Evolutionary conservation across 768 basidiomycete species (phyloP).

Genomic region (Amanita pseudoporphyria): DNA sequence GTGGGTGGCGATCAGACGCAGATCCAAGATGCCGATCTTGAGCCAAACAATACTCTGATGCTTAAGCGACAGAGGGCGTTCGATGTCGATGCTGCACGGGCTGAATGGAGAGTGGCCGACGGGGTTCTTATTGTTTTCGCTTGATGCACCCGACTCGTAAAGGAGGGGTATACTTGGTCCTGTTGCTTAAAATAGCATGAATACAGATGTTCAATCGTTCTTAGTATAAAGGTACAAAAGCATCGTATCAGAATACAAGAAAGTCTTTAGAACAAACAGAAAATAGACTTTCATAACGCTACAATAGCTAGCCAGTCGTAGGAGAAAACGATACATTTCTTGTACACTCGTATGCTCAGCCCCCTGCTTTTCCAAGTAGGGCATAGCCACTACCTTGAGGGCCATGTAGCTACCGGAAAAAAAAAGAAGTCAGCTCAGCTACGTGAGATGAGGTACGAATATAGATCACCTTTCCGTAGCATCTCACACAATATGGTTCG

Average conservation of each 20-base stretch:
- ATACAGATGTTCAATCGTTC: neutral
- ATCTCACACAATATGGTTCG: constrained; percentile 57
- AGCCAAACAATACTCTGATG: constrained; percentile 25
- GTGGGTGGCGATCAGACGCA: neutral
- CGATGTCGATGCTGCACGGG: constrained; percentile 51
- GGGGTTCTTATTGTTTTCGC: constrained; percentile 35
- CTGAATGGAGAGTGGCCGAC: constrained; percentile 60
- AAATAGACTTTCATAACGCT: neutral
- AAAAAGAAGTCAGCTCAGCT: neutral
- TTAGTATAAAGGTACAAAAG: neutral
- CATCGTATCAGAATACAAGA: neutral
- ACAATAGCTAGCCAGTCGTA: neutral
- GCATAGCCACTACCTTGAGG: constrained; percentile 72
- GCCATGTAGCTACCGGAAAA: constrained; percentile 45
- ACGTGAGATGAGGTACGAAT: neutral
- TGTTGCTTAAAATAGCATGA: neutral
- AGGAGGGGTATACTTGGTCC: neutral
- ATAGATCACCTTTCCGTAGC: constrained; percentile 53
- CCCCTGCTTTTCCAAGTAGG: constrained; percentile 38
- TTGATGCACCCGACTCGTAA: constrained; percentile 18
- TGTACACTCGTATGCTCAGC: constrained; percentile 10
- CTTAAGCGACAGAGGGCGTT: constrained; percentile 52
- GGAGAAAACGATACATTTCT: neutral
- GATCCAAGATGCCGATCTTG: constrained; percentile 9
- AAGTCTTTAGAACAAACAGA: neutral